A percentile compares a stretch with the other conserved stretches of the same genome.
Evolutionary conservation across 2,329 filamentous ascomycete genomes (phyloP).

Genomic region (Microsporum ferrugineum): DNA sequence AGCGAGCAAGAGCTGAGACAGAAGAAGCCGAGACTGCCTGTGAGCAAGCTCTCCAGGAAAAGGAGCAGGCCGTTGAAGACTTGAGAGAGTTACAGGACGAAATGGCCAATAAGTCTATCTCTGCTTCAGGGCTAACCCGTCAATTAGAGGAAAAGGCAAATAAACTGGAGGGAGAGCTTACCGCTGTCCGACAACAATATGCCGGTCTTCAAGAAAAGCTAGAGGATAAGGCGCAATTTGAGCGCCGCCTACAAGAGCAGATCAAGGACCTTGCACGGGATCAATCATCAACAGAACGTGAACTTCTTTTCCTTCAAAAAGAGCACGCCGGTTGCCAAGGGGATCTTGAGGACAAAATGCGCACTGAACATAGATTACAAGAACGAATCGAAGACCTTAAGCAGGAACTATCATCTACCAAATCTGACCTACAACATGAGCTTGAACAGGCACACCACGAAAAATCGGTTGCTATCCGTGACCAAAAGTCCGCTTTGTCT

Average conservation of each 20-base stretch:
- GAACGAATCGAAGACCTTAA: conserved; percentile 32
- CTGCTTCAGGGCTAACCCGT: conserved; percentile 60
- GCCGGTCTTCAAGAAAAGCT: conserved; percentile 33
- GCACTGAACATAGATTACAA: conserved; percentile 30
- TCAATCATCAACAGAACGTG: conserved; percentile 46
- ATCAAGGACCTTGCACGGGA: conserved; percentile 30
- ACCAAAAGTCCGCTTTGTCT: conserved; percentile 30
- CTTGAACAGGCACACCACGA: conserved; percentile 35
- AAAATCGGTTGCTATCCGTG: conserved; percentile 35
- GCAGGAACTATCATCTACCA: conserved; percentile 28
- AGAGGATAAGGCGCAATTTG: conserved; percentile 33
- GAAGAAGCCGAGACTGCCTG: conserved; percentile 35
- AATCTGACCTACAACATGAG: conserved; percentile 33
- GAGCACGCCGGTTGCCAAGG: conserved; percentile 35
- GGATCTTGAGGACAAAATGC: conserved; percentile 36
- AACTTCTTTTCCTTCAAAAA: conserved; percentile 45
- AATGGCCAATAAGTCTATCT: conserved; percentile 66
- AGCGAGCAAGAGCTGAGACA: conserved; percentile 27
- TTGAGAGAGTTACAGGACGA: conserved; percentile 58
- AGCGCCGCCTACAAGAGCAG: conserved; percentile 32
- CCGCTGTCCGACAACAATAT: conserved; percentile 39
- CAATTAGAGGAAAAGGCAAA: conserved; percentile 62
- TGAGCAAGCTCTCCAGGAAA: conserved; percentile 42
- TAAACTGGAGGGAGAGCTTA: conserved; percentile 56
- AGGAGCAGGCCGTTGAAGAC: conserved; percentile 42